phyloP scores from a whole-genome alignment of 176 grass and related monocot species.

The Carex myosuroides region DNA sequence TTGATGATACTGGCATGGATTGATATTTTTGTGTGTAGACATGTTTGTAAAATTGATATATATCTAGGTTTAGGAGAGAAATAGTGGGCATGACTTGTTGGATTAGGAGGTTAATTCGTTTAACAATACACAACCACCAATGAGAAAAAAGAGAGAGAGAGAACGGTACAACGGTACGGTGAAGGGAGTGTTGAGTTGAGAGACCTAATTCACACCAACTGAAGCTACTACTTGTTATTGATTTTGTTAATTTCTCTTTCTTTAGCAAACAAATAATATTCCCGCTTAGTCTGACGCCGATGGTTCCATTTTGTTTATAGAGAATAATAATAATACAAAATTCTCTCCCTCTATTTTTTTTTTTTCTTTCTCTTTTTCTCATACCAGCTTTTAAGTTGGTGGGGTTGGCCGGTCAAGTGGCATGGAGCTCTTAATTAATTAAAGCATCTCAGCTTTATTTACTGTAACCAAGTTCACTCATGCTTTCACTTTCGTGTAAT shows the following conservation, averaged over 20 bases:
- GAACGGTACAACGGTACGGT: neutral
- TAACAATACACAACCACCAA: conserved; percentile 22
- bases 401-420: neutral
- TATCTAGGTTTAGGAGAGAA: neutral
- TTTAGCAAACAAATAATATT: neutral
- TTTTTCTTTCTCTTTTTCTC: neutral
- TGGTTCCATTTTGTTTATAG: neutral
- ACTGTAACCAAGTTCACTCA: neutral
- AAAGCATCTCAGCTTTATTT: neutral
- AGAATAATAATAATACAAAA: neutral
- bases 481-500: neutral
- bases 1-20: neutral
- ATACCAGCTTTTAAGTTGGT: neutral
- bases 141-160: neutral
- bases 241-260: conserved; percentile 2
- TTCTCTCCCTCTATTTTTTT: neutral
- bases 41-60: conserved; percentile 13
- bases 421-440: neutral
- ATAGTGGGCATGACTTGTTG: conserved; percentile 26
- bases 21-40: conserved; percentile 3
- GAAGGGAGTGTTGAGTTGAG: conserved; percentile 8
- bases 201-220: conserved; percentile 28
- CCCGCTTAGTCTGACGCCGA: neutral
- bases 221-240: neutral
- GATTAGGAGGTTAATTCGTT: conserved; percentile 11